These are phyloP conservation scores for Akebia trifoliata DNA, from an alignment of 164 flowering plant species.

Conservation along the genomic window DNA sequence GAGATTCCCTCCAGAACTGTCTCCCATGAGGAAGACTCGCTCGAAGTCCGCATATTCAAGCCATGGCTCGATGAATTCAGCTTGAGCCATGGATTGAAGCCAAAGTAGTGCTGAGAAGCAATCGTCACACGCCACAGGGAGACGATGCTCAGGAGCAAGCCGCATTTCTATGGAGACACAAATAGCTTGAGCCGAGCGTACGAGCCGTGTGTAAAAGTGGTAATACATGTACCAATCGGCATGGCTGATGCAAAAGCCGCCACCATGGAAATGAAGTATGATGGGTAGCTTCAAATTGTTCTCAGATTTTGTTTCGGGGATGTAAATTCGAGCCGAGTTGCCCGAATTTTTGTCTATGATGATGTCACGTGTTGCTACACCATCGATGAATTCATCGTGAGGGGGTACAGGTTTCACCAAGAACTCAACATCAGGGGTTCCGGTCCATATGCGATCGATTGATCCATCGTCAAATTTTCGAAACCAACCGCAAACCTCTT, in stretches of 20 bases:
- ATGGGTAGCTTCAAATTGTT: constrained; percentile 41
- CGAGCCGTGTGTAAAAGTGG: constrained; percentile 43
- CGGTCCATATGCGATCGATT: constrained; percentile 65
- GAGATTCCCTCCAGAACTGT: constrained; percentile 80
- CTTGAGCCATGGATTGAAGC: constrained; percentile 45
- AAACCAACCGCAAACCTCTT: constrained; percentile 73
- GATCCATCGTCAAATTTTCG: constrained; percentile 56
- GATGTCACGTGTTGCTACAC: constrained; percentile 54
- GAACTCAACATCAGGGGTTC: constrained; percentile 62
- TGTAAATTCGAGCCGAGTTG: constrained; percentile 44
- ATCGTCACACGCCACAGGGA: constrained; percentile 69
- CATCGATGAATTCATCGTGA: constrained; percentile 45
- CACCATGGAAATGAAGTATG: constrained; percentile 71
- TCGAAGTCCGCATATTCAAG: constrained; percentile 47
- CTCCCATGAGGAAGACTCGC: constrained; percentile 72
- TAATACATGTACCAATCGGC: constrained; percentile 72
- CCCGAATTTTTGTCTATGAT: constrained; percentile 24
- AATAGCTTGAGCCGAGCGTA: constrained; percentile 29
- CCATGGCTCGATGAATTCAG: constrained; percentile 32
- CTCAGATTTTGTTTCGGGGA: constrained; percentile 32
- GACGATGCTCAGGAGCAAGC: constrained; percentile 72
- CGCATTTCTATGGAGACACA: constrained; percentile 51
- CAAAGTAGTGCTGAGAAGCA: constrained; percentile 49
- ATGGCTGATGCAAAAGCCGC: constrained; percentile 79
- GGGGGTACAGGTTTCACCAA: constrained; percentile 46